phyloP scores from a whole-genome alignment of 768 basidiomycete genomes.

The Mycena belliarum region DNA sequence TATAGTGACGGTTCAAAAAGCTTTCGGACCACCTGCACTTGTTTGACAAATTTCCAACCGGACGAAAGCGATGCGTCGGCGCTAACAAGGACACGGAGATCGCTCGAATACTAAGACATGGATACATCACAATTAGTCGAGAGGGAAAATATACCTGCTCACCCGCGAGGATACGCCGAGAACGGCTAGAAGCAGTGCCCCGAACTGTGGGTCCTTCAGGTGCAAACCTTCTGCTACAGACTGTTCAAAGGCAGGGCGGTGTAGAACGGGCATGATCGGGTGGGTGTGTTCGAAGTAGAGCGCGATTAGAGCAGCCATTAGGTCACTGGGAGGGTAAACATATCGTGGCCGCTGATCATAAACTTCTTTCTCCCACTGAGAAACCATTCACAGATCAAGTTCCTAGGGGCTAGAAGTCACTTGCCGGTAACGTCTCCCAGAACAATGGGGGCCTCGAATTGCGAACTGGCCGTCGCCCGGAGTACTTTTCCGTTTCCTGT shows the following conservation, averaged over 20 bases:
- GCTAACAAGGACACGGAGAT: conserved; percentile 41
- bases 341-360: conserved; percentile 29
- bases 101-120: conserved; percentile 30
- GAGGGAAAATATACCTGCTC: conserved; percentile 19
- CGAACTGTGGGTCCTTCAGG: too few species aligned
- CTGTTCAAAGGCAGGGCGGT: too few species aligned
- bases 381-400: neutral
- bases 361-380: conserved; percentile 40
- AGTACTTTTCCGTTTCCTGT: conserved; percentile 3
- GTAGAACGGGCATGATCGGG: too few species aligned
- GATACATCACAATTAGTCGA: neutral
- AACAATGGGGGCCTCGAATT: conserved; percentile 17
- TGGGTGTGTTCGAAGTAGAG: conserved; percentile 62
- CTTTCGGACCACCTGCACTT: conserved; percentile 38
- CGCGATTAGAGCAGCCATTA: conserved; percentile 51
- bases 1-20: neutral
- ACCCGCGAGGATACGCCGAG: too few species aligned
- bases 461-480: neutral
- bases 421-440: conserved; percentile 17
- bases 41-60: conserved; percentile 49
- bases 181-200: too few species aligned
- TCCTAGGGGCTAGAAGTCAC: neutral
- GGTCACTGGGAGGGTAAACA: conserved; percentile 48
- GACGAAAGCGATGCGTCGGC: conserved; percentile 30
- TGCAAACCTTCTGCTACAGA: too few species aligned